Evolutionary conservation across 352 stramenopile species (phyloP).

Genomic region (Elongisporangium senticosum): DNA sequence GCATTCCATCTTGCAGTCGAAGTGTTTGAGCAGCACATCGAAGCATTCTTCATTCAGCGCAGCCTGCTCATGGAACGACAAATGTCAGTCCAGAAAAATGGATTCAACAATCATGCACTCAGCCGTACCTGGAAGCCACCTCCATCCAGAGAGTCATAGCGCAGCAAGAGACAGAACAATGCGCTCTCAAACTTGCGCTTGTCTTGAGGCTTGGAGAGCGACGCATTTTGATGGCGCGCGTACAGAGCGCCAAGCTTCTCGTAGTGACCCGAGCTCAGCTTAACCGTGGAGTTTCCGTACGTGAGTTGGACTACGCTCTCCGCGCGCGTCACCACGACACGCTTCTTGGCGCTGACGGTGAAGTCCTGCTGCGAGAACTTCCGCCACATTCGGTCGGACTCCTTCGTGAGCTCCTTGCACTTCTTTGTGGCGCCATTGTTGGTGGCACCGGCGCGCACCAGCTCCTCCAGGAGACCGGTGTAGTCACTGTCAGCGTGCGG

Average conservation of each 20-base stretch:
- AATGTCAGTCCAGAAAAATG: background rate
- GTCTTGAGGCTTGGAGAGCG: constrained; percentile 12
- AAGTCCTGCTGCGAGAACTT: constrained; percentile 45
- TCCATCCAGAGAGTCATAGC: constrained; percentile 92
- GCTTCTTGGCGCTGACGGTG: constrained; percentile 34
- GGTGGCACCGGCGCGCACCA: constrained; percentile 65
- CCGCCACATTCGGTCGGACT: constrained; percentile 47
- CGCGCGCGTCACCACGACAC: constrained; percentile 29
- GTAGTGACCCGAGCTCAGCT: constrained; percentile 78
- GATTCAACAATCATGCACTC: background rate
- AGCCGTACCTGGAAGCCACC: constrained; percentile 83
- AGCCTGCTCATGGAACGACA: constrained; percentile 19
- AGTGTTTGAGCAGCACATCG: constrained; percentile 85
- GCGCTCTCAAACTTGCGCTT: constrained; percentile 55
- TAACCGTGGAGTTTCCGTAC: constrained; percentile 67
- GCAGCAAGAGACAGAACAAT: constrained; percentile 86
- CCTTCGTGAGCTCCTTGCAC: constrained; percentile 53
- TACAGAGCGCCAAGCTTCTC: constrained; percentile 86
- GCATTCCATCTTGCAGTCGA: constrained; percentile 91
- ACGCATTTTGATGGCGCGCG: constrained; percentile 32
- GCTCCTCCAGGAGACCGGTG: constrained; percentile 61
- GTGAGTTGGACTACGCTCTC: constrained; percentile 41
- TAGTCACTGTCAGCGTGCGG: constrained; percentile 68
- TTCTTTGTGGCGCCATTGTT: constrained; percentile 53
- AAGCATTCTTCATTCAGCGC: constrained; percentile 91